phyloP scores from a whole-genome alignment of 2,329 filamentous ascomycete species.

The Ceratocystis lukuohia region DNA sequence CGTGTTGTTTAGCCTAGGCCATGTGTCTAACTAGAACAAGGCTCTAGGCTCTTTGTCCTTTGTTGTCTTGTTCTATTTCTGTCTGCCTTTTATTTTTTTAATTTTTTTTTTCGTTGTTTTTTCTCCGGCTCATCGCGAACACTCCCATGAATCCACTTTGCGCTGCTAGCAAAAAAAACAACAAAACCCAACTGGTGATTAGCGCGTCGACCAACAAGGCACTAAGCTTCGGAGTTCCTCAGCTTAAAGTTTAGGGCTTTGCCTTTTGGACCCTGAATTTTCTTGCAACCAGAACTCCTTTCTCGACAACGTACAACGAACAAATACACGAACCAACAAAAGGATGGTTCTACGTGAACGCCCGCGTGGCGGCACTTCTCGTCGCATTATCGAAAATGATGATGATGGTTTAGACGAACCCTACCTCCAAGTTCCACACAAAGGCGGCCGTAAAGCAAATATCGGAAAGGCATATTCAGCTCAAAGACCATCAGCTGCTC shows the following conservation, averaged over 20 bases:
- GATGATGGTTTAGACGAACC: slow-evolving; percentile 8
- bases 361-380: slow-evolving; percentile 4
- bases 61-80: neutral
- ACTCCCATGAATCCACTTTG: neutral
- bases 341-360: neutral
- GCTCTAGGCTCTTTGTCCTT: neutral
- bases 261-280: neutral
- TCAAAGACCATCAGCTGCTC: slow-evolving; percentile 2
- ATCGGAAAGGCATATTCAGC: neutral
- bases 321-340: neutral
- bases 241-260: neutral
- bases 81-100: neutral
- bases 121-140: neutral
- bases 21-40: neutral
- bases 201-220: neutral
- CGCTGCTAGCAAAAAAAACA: neutral
- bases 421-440: slow-evolving; percentile 5
- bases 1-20: neutral
- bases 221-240: neutral
- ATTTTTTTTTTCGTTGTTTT: neutral
- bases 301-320: neutral
- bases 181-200: neutral
- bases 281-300: neutral
- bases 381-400: slow-evolving; percentile 9
- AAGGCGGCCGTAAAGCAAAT: slow-evolving; percentile 1